Base-by-base conservation (phyloP, 768 basidiomycete genomes). In the Coprinopsis cinerea region DNA sequence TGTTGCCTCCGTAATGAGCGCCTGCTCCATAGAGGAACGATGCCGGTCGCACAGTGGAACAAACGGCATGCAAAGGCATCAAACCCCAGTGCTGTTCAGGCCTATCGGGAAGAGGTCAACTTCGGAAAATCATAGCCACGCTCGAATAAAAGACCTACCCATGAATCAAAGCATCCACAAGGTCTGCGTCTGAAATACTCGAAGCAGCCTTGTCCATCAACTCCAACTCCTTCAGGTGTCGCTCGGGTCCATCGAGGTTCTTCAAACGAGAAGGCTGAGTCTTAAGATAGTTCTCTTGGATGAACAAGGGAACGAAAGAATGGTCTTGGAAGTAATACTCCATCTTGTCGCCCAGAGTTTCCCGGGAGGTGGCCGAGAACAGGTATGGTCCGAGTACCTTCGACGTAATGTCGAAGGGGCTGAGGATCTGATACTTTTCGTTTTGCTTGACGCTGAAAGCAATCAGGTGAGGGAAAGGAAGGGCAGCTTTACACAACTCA, bases 281-380 rank as follows among this genome's bases (percentile, higher is more conserved):
- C 66, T 92, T 95, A 48, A 93, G 65, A 64, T 98, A 99, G 63
- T 99, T 98, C 67, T 99, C 96, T 91, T 91, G 54, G 40, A 98
- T 88, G 65, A 99, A 98, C 26, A 99, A 67, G 0, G 96, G 96
- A 42, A 98, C 79, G 57, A 97, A 92, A 1, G 87, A 82, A 61
- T 92, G 89, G 59, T 99, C 96, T 51, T 96, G 92, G 69, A 97
- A 99, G 66, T 98, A 99, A 53, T 90, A 64, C 47, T 97, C 95
- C 73, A 95, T 89, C 71, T 97, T 97, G 55, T 97, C 92, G 25
- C 78, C 81, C 2, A 98, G 71, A 0, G 89, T 83, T 63, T 92
- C 83, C 44, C 87, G 79, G 23, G 85, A 78, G 0, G 88, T 95
- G 28, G 74, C 61, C 1, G 90, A 88, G 67, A 96, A 98, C 54